Evolutionary conservation across 805 yeast species (phyloP).

Genomic region (Saccharomycopsis sp.): DNA sequence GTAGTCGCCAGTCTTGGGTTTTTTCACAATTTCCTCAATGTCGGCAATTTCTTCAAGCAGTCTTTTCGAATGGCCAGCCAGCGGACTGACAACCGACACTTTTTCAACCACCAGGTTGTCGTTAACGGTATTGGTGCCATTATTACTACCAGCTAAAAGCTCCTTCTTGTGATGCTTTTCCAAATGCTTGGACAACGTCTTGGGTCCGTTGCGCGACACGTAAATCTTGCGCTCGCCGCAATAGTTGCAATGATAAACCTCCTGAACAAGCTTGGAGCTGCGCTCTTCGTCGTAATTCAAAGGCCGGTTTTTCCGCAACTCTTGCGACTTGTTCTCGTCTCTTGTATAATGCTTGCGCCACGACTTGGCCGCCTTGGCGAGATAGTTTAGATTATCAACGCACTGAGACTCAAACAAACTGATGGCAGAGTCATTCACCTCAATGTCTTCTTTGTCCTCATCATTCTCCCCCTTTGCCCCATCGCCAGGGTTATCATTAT

Average conservation of each 20-base stretch:
- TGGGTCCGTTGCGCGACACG: conserved; percentile 20
- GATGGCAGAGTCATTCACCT: neutral
- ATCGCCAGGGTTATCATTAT: no score
- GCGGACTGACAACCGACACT: neutral
- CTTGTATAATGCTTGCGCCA: conserved; percentile 17
- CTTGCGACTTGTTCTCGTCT: conserved; percentile 6
- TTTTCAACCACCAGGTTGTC: neutral
- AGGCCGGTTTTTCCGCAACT: neutral
- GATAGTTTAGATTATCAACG: conserved; percentile 3
- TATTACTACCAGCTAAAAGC: conserved; percentile 3
- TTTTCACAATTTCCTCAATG: neutral
- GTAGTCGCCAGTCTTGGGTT: conserved; percentile 24
- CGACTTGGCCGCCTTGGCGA: conserved; percentile 12
- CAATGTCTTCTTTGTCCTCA: neutral
- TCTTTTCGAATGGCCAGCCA: neutral
- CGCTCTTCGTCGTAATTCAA: conserved; percentile 1
- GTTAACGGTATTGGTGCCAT: neutral
- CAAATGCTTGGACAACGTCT: conserved; percentile 18
- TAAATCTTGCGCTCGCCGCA: conserved; percentile 12
- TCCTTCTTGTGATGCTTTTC: conserved; percentile 18
- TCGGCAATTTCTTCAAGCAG: neutral
- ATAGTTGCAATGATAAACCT: conserved; percentile 17
- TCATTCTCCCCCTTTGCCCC: neutral
- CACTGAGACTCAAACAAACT: no score
- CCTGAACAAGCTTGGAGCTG: conserved; percentile 7